phyloP scores from a whole-genome alignment of 2,329 filamentous ascomycete species.

The Fusarium sp. region DNA sequence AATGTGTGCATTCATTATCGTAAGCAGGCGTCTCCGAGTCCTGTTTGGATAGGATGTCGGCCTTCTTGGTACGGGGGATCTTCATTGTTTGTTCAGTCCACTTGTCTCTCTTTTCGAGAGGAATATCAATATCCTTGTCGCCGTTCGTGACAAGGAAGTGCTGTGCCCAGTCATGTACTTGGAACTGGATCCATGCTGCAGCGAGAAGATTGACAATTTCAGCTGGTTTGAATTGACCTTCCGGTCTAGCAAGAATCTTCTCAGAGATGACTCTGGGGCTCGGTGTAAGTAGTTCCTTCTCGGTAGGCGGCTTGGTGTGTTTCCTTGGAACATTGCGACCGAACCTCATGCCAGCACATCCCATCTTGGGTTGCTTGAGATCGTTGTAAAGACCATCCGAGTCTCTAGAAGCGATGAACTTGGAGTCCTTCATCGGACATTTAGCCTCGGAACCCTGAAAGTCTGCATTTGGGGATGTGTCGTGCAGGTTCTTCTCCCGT shows the following conservation, averaged over 20 bases:
- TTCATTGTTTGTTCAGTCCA: conserved; percentile 17
- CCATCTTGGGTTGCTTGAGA: conserved; percentile 21
- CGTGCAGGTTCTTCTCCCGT: conserved; percentile 21
- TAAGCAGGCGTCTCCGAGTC: conserved; percentile 16
- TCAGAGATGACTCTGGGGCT: conserved; percentile 14
- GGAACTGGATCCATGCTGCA: conserved; percentile 31
- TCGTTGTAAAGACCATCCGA: conserved; percentile 24
- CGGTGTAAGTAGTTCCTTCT: conserved; percentile 11
- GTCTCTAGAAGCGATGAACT: conserved; percentile 8
- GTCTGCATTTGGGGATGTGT: conserved; percentile 13
- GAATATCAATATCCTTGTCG: conserved; percentile 7
- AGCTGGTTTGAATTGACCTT: conserved; percentile 28
- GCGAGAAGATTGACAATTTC: conserved; percentile 28
- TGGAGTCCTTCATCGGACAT: conserved; percentile 26
- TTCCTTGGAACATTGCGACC: conserved; percentile 24
- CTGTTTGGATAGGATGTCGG: background rate
- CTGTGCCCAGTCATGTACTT: conserved; percentile 27
- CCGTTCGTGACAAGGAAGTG: background rate
- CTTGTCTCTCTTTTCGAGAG: background rate
- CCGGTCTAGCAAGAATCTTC: conserved; percentile 17
- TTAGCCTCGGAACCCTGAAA: conserved; percentile 2
- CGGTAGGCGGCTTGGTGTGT: background rate
- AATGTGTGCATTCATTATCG: conserved; percentile 24
- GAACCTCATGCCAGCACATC: conserved; percentile 21
- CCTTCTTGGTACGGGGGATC: conserved; percentile 7